Conservation (phyloP, 345 rosid genomes). For the Streptanthus diversifolius region DNA sequence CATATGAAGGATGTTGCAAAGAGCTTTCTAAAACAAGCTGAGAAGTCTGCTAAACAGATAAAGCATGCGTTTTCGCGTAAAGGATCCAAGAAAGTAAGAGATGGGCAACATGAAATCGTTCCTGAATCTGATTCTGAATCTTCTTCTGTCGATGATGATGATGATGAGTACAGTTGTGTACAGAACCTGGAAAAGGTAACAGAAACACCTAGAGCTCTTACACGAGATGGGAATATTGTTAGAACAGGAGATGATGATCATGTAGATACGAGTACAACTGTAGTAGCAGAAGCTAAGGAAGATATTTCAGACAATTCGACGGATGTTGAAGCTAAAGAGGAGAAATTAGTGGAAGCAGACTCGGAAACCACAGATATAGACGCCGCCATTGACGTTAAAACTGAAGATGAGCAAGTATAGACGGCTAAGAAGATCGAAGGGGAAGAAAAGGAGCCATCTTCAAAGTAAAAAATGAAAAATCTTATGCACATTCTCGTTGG, state of each 20-base stretch:
- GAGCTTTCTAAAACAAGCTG: constrained; percentile 58
- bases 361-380: constrained; percentile 11
- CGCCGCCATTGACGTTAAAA: not conserved
- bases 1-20: constrained; percentile 59
- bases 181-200: constrained; percentile 11
- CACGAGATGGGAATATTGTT: constrained; percentile 28
- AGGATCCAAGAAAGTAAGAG: constrained; percentile 46
- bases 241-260: constrained; percentile 30
- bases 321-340: constrained; percentile 27
- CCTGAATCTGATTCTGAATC: constrained; percentile 36
- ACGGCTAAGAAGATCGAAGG: constrained; percentile 4
- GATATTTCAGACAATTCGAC: constrained; percentile 3
- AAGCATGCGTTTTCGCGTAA: constrained; percentile 66
- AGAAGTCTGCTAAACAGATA: constrained; percentile 49
- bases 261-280: constrained; percentile 35
- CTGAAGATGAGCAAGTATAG: constrained; percentile 21
- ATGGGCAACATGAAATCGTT: constrained; percentile 25
- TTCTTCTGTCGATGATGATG: constrained; percentile 42
- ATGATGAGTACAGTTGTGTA: constrained; percentile 8
- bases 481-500: not conserved
- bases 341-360: constrained; percentile 27
- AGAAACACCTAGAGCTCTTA: constrained; percentile 28
- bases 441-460: constrained; percentile 4
- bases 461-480: not conserved
- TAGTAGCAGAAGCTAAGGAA: constrained; percentile 10